phyloP scores from a whole-genome alignment of 495 filamentous ascomycete species.

The Astrothelium subdiscretum region DNA sequence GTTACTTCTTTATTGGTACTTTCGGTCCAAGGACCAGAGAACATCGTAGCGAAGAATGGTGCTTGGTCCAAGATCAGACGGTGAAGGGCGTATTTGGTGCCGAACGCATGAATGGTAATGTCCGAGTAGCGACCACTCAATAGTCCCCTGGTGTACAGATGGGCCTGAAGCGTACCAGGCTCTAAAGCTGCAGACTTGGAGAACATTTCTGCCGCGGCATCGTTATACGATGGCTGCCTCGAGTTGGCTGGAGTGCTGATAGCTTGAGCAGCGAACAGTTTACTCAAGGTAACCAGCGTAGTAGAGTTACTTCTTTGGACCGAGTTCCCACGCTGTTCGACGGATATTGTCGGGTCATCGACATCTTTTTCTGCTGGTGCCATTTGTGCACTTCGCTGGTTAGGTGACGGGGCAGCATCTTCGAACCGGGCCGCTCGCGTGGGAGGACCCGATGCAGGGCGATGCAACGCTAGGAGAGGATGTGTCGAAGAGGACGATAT shows the following conservation, averaged over 20 bases:
- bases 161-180: conserved; percentile 38
- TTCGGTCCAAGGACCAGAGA: conserved; percentile 49
- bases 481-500: not conserved
- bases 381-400: conserved; percentile 8
- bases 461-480: not conserved
- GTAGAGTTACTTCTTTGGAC: conserved; percentile 18
- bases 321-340: conserved; percentile 10
- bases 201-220: conserved; percentile 9
- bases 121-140: conserved; percentile 45
- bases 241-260: conserved; percentile 16
- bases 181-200: conserved; percentile 25
- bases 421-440: not conserved
- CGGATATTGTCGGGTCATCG: conserved; percentile 30
- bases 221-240: conserved; percentile 22
- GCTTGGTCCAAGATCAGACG: conserved; percentile 47
- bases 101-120: conserved; percentile 43
- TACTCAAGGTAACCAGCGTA: conserved; percentile 24
- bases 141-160: conserved; percentile 47
- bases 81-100: conserved; percentile 41
- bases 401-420: conserved; percentile 2
- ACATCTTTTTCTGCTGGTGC: conserved; percentile 31
- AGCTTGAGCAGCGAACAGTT: conserved; percentile 26
- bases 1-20: conserved; percentile 41
- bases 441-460: conserved; percentile 1
- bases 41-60: conserved; percentile 44